Percentiles rank a stretch among this genome's conserved stretches.
Conservation (phyloP, 208 protist species). For the Trypanosoma theileri region DNA sequence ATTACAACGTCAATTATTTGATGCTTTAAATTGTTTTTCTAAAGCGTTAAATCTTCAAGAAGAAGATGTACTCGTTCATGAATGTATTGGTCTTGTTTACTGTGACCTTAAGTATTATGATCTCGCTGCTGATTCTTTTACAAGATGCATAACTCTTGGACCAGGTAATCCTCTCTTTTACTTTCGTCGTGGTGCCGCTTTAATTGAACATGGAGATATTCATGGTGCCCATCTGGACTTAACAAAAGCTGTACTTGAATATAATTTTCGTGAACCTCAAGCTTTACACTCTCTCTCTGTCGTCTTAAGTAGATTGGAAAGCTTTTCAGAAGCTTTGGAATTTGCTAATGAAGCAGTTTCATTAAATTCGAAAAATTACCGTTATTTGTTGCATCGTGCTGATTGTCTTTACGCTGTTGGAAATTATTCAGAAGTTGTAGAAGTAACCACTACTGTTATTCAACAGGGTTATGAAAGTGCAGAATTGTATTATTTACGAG, state of each 20-base stretch:
- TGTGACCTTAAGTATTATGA: slow-evolving; percentile 67
- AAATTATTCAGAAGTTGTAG: slow-evolving; percentile 28
- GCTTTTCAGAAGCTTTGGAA: slow-evolving; percentile 46
- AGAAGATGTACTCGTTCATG: slow-evolving; percentile 48
- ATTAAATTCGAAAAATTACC: slow-evolving; percentile 23
- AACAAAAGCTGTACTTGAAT: slow-evolving; percentile 30
- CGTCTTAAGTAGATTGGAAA: slow-evolving; percentile 38
- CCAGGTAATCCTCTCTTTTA: slow-evolving; percentile 39
- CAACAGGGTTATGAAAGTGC: slow-evolving; percentile 29
- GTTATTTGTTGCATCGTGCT: slow-evolving; percentile 34
- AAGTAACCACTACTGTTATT: slow-evolving; percentile 15
- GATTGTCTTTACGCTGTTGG: slow-evolving; percentile 37
- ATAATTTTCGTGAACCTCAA: slow-evolving; percentile 30
- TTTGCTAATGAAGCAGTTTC: slow-evolving; percentile 43
- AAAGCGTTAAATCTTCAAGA: slow-evolving; percentile 38
- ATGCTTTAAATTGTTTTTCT: slow-evolving; percentile 51
- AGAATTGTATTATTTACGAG: slow-evolving; percentile 81
- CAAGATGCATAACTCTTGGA: slow-evolving; percentile 46
- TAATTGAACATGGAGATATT: slow-evolving; percentile 36
- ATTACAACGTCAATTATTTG: slow-evolving; percentile 38
- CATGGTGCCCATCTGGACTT: slow-evolving; percentile 48
- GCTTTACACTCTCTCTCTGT: slow-evolving; percentile 57
- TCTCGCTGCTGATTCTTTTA: slow-evolving; percentile 74
- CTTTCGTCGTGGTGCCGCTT: slow-evolving; percentile 47
- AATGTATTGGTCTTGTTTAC: slow-evolving; percentile 78